A percentile compares a stretch with the other conserved stretches of the same genome.
Evolutionary conservation across 2,329 filamentous ascomycete species (phyloP).

Genomic region (Penicillium sp.): DNA sequence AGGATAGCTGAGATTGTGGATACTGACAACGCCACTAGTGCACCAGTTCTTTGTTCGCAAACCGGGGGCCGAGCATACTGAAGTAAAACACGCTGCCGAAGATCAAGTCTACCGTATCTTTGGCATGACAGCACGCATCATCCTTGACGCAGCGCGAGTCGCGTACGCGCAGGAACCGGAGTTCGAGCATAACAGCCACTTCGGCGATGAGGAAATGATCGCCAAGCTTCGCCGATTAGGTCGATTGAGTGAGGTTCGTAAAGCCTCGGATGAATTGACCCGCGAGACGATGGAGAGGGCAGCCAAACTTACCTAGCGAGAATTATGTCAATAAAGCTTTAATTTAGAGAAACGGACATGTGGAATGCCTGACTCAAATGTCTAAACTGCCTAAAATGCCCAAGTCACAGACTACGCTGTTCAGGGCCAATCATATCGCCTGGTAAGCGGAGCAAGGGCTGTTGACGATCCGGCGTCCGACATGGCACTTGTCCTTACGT

Average conservation of each 20-base stretch:
- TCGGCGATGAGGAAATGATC: conserved; percentile 68
- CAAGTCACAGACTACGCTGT: not conserved
- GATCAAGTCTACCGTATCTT: conserved; percentile 75
- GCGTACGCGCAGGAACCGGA: conserved; percentile 81
- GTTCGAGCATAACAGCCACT: conserved; percentile 70
- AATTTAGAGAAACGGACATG: no score
- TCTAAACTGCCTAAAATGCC: not conserved
- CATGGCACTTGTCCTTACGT: conserved; percentile 10
- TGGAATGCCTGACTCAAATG: not conserved
- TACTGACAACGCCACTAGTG: conserved; percentile 49
- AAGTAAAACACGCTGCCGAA: conserved; percentile 37
- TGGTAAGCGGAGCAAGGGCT: conserved; percentile 6
- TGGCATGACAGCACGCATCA: conserved; percentile 89
- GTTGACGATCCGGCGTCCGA: conserved; percentile 3
- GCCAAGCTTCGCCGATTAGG: conserved; percentile 56
- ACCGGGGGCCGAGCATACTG: conserved; percentile 9
- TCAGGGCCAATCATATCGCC: conserved; percentile 8
- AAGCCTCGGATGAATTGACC: conserved; percentile 54
- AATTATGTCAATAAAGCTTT: not conserved
- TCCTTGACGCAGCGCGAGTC: conserved; percentile 82
- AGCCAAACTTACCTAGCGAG: conserved; percentile 44
- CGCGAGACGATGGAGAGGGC: conserved; percentile 53
- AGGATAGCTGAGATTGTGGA: conserved; percentile 7
- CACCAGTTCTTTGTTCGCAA: conserved; percentile 87
- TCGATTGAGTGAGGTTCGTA: conserved; percentile 52